These are phyloP conservation scores for Pseudogymnoascus sp. DNA, from an alignment of 2,329 filamentous ascomycete genomes.

Conservation along the genomic window DNA sequence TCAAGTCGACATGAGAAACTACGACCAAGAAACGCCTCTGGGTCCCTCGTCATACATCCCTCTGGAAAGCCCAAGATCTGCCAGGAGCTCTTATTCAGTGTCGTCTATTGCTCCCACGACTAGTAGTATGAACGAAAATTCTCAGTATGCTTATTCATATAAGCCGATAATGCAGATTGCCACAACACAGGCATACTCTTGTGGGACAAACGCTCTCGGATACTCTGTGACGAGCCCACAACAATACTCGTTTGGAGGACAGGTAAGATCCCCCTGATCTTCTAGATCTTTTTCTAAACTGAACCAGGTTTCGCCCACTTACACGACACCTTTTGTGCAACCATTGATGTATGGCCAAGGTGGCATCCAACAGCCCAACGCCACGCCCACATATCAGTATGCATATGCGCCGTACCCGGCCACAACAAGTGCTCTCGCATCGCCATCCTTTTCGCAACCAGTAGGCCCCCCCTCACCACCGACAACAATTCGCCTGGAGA, in stretches of 20 bases:
- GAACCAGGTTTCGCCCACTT: conserved; percentile 3
- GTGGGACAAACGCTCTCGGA: background rate
- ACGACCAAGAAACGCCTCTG: background rate
- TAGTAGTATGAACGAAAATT: conserved; percentile 4
- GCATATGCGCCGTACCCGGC: background rate
- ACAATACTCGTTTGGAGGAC: background rate
- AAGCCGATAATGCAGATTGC: conserved; percentile 7
- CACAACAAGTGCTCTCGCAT: background rate
- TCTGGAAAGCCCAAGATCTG: background rate
- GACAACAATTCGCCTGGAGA: background rate
- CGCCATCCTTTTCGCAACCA: background rate
- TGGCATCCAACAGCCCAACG: background rate
- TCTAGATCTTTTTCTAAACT: background rate
- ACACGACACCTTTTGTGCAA: background rate
- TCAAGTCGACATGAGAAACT: conserved; percentile 4
- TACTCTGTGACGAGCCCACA: background rate
- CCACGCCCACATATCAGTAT: conserved; percentile 5
- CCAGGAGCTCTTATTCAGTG: background rate
- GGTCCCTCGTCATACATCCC: background rate
- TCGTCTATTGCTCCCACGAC: background rate
- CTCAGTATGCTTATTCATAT: conserved; percentile 1
- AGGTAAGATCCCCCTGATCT: background rate
- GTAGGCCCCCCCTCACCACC: background rate
- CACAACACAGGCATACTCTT: background rate
- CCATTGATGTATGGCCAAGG: conserved; percentile 6